Conservation (phyloP, 108 stramenopile species). For the Skeletonema grethae region DNA sequence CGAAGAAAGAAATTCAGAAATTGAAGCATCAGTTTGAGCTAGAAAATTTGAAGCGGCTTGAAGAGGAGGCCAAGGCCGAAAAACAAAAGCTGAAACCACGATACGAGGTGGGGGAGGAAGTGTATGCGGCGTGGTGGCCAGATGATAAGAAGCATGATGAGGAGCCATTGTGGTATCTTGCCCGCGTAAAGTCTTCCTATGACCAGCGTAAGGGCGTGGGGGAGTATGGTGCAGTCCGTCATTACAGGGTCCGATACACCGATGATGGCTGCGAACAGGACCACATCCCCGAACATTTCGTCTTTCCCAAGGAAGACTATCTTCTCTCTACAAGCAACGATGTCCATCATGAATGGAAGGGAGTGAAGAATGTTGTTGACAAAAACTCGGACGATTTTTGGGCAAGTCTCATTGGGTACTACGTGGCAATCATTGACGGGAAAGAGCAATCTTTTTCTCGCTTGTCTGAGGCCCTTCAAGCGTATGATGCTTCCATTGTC, state of each 20-base stretch:
- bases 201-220: conserved; percentile 1
- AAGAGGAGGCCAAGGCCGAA: conserved; percentile 3
- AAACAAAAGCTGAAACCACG: conserved; percentile 13
- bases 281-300: conserved; percentile 14
- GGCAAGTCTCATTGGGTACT: conserved; percentile 20
- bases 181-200: conserved; percentile 1
- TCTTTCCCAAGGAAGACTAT: conserved; percentile 22
- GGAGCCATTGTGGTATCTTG: conserved; percentile 1
- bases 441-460: conserved; percentile 9
- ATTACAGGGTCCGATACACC: conserved; percentile 7
- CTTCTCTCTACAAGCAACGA: conserved; percentile 1
- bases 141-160: neutral
- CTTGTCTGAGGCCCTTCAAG: conserved; percentile 18
- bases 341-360: conserved; percentile 14
- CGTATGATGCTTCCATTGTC: conserved; percentile 19
- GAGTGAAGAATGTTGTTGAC: conserved; percentile 12
- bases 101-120: conserved; percentile 22
- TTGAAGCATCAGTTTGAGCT: conserved; percentile 1
- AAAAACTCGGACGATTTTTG: conserved; percentile 14
- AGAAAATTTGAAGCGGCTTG: neutral
- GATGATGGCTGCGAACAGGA: conserved; percentile 12
- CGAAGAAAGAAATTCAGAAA: neutral
- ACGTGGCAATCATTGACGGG: conserved; percentile 9
- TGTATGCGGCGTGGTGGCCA: conserved; percentile 24
- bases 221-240: conserved; percentile 6